These are phyloP conservation scores for Dothistroma septosporum DNA, from an alignment of 2,329 filamentous ascomycete species.

Conservation along the genomic window DNA sequence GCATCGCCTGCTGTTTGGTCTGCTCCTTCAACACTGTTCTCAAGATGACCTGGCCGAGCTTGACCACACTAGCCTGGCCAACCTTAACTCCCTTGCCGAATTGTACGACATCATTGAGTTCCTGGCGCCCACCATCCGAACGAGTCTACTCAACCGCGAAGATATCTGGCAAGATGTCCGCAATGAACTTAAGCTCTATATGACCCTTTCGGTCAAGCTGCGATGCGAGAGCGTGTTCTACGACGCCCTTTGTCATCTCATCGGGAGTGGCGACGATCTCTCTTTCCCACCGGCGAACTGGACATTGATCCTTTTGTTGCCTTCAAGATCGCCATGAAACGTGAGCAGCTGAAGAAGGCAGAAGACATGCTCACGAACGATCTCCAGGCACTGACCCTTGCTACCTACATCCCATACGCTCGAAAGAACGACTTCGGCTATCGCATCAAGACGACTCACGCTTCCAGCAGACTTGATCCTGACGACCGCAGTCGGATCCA, in stretches of 20 bases:
- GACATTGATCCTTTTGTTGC: background rate
- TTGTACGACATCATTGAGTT: background rate
- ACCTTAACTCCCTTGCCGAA: background rate
- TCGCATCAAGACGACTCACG: background rate
- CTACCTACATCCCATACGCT: constrained; percentile 2
- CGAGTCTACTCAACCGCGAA: background rate
- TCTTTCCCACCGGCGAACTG: background rate
- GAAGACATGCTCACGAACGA: background rate
- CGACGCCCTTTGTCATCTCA: constrained; percentile 11
- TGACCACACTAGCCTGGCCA: background rate
- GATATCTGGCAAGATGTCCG: constrained; percentile 8
- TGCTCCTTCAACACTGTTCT: background rate
- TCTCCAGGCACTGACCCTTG: background rate
- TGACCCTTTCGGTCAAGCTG: constrained; percentile 9
- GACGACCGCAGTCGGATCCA: background rate
- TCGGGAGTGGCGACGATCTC: constrained; percentile 20
- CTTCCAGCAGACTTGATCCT: background rate
- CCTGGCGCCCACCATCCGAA: background rate
- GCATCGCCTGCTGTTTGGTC: background rate
- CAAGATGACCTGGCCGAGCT: background rate
- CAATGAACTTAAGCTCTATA: background rate
- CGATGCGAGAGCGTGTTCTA: constrained; percentile 3
- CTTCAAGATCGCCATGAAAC: background rate
- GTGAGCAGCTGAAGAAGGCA: background rate
- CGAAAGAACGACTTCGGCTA: background rate